Conservation (phyloP, 2,329 filamentous ascomycete genomes). For the Aspergillus hortae region DNA sequence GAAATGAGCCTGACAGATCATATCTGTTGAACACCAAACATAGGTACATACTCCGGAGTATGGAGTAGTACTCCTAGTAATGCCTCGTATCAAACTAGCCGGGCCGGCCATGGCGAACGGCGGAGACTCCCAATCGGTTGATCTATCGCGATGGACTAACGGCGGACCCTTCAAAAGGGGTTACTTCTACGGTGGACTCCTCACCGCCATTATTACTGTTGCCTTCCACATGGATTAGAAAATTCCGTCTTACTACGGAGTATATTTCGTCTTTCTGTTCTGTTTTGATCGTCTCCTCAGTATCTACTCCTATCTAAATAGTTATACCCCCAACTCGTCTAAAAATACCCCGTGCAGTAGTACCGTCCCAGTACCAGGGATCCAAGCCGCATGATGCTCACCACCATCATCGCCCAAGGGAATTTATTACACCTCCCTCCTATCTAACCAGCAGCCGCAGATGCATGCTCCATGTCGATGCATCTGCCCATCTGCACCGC, state of each 20-base stretch:
- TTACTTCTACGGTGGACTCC: neutral
- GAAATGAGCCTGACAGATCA: constrained; percentile 9
- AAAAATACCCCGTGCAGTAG: neutral
- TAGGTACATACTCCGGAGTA: neutral
- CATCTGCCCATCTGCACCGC: neutral
- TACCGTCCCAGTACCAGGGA: neutral
- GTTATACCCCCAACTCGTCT: too few species aligned
- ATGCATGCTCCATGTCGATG: neutral
- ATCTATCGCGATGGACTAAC: neutral
- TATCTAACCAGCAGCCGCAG: neutral
- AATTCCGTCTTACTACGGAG: too few species aligned
- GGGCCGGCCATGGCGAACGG: neutral
- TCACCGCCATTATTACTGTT: neutral
- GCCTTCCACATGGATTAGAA: too few species aligned
- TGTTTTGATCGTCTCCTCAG: too few species aligned
- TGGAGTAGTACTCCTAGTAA: neutral
- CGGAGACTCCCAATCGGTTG: neutral
- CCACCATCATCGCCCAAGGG: neutral
- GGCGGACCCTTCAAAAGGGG: neutral
- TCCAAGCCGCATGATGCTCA: neutral
- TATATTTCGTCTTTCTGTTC: too few species aligned
- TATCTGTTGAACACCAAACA: neutral
- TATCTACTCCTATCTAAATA: too few species aligned
- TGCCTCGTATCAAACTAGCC: neutral
- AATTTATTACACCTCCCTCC: neutral